Conservation (phyloP, 2,329 filamentous ascomycete genomes). For the Colletotrichum theobromicola region DNA sequence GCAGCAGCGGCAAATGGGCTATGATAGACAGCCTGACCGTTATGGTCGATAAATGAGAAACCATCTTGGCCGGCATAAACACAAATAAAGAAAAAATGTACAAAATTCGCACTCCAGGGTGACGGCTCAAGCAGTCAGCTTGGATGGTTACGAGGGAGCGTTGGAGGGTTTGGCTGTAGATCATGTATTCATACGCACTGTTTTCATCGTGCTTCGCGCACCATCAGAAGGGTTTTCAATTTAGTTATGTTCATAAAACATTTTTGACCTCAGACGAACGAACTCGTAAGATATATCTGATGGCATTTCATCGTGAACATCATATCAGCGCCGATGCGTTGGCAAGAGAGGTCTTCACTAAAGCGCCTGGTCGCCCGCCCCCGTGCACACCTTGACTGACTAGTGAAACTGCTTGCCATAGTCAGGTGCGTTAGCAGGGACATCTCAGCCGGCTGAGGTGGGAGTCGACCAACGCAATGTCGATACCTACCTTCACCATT, state of each 20-base stretch:
- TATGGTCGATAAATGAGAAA: slow-evolving; percentile 43
- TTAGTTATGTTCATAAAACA: not conserved
- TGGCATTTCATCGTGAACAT: not conserved
- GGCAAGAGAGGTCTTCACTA: not conserved
- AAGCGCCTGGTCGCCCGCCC: not conserved
- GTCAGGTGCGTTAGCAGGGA: not conserved
- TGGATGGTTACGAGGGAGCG: not conserved
- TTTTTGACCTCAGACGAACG: not conserved
- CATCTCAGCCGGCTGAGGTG: not conserved
- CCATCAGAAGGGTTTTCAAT: not conserved
- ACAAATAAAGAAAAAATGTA: not conserved
- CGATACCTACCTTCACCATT: not conserved
- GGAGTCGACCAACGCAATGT: not conserved
- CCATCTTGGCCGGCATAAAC: not conserved
- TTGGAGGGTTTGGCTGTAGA: not conserved
- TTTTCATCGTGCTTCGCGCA: not conserved
- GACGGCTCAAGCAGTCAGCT: not conserved
- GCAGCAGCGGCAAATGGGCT: slow-evolving; percentile 44
- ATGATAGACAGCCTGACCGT: slow-evolving; percentile 47
- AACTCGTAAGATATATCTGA: not conserved
- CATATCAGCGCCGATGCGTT: not conserved
- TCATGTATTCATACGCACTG: not conserved
- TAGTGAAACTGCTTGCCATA: not conserved
- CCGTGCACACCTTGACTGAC: not conserved
- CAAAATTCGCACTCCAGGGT: not conserved